Conservation (phyloP, 1,139 yeast species). For the Zygosaccharomyces pseudobailii region DNA sequence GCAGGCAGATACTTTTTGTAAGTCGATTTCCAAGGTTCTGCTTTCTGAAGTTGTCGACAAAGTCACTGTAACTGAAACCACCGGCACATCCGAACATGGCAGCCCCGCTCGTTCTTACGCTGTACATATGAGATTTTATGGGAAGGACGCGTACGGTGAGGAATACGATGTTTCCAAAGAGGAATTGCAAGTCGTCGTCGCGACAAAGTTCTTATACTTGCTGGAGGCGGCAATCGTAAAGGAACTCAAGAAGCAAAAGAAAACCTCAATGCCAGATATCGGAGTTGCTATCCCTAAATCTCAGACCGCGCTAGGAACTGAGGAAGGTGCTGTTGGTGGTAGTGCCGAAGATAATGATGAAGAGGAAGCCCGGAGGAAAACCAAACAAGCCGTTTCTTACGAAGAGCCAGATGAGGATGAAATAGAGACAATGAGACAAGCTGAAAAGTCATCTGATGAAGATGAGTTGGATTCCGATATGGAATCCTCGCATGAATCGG, state of each 20-base stretch:
- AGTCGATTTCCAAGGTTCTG: slow-evolving; percentile 77
- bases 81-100: slow-evolving; percentile 51
- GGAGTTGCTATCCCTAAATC: slow-evolving; percentile 69
- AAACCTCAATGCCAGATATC: slow-evolving; percentile 53
- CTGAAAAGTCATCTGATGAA: slow-evolving; percentile 69
- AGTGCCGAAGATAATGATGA: slow-evolving; percentile 68
- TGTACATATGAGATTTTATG: slow-evolving; percentile 70
- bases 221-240: slow-evolving; percentile 71
- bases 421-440: slow-evolving; percentile 77
- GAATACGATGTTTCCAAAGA: slow-evolving; percentile 86
- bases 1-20: slow-evolving; percentile 90
- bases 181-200: slow-evolving; percentile 68
- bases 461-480: slow-evolving; percentile 39
- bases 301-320: slow-evolving; percentile 44
- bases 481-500: slow-evolving; percentile 40
- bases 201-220: slow-evolving; percentile 57
- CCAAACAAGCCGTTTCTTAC: slow-evolving; percentile 84
- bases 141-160: slow-evolving; percentile 68
- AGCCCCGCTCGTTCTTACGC: slow-evolving; percentile 65
- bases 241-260: slow-evolving; percentile 78
- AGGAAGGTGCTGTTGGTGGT: slow-evolving; percentile 34
- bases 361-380: slow-evolving; percentile 53
- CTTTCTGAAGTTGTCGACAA: slow-evolving; percentile 86
- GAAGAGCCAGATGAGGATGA: slow-evolving; percentile 96
- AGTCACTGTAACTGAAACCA: slow-evolving; percentile 84